phyloP scores from a whole-genome alignment of 83 land plant genomes.

The Picea mariana region DNA sequence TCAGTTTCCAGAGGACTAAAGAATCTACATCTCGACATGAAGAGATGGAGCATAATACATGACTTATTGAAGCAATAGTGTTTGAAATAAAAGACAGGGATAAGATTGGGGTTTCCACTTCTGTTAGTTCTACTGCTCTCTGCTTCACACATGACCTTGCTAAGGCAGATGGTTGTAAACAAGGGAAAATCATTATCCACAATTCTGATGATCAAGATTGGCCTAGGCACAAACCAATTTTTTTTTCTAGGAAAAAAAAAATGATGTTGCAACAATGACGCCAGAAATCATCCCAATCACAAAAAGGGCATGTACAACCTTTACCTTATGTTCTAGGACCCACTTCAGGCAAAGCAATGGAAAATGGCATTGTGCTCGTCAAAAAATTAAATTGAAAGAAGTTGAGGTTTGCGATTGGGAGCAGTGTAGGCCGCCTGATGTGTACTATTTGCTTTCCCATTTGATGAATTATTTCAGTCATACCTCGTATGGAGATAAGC shows the following conservation, averaged over 20 bases:
- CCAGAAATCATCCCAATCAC: constrained; percentile 41
- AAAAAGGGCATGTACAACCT: constrained; percentile 84
- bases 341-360: neutral
- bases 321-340: constrained; percentile 75
- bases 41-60: constrained; percentile 40
- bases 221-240: constrained; percentile 44
- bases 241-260: constrained; percentile 38
- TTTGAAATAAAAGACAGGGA: constrained; percentile 79
- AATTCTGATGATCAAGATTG: constrained; percentile 37
- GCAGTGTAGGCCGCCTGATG: too few species aligned
- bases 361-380: too few species aligned
- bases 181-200: constrained; percentile 26
- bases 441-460: too few species aligned
- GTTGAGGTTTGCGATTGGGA: too few species aligned
- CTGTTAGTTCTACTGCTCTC: constrained; percentile 75
- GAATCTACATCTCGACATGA: constrained; percentile 50
- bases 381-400: too few species aligned
- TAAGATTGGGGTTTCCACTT: constrained; percentile 83
- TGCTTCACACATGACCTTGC: constrained; percentile 89
- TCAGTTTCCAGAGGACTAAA: constrained; percentile 65
- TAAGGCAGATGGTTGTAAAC: constrained; percentile 74
- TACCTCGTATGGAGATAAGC: too few species aligned
- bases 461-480: too few species aligned
- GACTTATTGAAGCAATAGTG: constrained; percentile 66
- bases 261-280: constrained; percentile 31